Evolutionary conservation across 2,329 filamentous ascomycete genomes (phyloP).

Genomic region (Penicillium sp.): DNA sequence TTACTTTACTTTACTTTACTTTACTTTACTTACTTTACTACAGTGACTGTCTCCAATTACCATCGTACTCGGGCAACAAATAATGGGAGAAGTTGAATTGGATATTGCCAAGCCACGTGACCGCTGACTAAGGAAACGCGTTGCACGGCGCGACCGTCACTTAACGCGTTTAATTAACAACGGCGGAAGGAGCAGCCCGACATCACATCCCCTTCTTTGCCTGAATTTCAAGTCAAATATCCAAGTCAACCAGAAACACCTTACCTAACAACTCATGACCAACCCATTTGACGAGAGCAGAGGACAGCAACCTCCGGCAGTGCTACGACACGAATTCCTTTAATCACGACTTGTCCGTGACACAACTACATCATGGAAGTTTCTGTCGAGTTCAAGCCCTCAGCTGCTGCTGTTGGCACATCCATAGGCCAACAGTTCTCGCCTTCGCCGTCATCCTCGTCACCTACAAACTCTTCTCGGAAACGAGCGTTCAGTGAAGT

Average conservation of each 20-base stretch:
- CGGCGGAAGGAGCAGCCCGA: not conserved
- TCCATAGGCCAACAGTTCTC: not conserved
- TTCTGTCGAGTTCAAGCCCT: slow-evolving; percentile 4
- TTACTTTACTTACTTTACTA: no score
- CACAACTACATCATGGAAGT: slow-evolving; percentile 11
- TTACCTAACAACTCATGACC: not conserved
- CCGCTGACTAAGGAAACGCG: not conserved
- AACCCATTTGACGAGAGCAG: not conserved
- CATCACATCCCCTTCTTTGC: not conserved
- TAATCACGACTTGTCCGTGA: not conserved
- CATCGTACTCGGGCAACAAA: no score
- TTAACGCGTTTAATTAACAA: slow-evolving; percentile 10
- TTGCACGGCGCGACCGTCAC: slow-evolving; percentile 3
- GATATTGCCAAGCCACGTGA: not conserved
- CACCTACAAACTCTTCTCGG: not conserved
- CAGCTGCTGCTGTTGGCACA: not conserved
- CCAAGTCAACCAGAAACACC: not conserved
- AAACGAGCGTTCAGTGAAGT: slow-evolving; percentile 15
- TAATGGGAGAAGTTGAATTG: no score
- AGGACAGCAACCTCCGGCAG: not conserved
- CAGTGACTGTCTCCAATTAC: no score
- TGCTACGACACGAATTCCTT: not conserved
- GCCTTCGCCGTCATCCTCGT: not conserved
- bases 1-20: not conserved
- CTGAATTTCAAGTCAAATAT: not conserved